Conservation (phyloP, 805 yeast species). For the Torulaspora quercuum region DNA sequence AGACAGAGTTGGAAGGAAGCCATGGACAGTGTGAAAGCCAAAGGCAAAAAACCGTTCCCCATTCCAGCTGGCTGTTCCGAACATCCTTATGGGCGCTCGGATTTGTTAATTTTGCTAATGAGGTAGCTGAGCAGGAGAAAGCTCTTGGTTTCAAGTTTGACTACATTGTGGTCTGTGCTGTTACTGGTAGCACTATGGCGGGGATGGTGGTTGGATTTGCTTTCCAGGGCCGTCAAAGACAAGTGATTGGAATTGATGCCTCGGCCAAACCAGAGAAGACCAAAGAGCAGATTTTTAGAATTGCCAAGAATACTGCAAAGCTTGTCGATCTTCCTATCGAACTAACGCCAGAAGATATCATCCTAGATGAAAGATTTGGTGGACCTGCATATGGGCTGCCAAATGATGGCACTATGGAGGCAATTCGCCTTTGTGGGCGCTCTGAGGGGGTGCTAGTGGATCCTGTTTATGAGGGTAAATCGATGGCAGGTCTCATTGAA, state of each 20-base stretch:
- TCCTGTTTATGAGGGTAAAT: slow-evolving; percentile 40
- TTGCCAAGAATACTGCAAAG: slow-evolving; percentile 35
- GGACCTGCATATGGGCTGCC: slow-evolving; percentile 38
- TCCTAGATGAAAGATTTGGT: slow-evolving; percentile 36
- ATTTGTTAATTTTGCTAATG: slow-evolving; percentile 39
- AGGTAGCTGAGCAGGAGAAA: slow-evolving; percentile 36
- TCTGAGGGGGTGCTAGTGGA: slow-evolving; percentile 39
- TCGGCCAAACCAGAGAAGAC: slow-evolving; percentile 38
- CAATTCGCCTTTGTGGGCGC: slow-evolving; percentile 37
- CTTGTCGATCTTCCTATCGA: slow-evolving; percentile 32
- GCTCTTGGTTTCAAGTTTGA: slow-evolving; percentile 36
- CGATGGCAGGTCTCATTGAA: slow-evolving; percentile 37
- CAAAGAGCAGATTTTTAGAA: slow-evolving; percentile 36
- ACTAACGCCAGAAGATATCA: slow-evolving; percentile 28
- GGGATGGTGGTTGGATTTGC: slow-evolving; percentile 39
- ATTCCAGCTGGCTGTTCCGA: slow-evolving; percentile 41
- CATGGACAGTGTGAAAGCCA: slow-evolving; percentile 25
- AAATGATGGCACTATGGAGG: slow-evolving; percentile 38
- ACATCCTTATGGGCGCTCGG: slow-evolving; percentile 39
- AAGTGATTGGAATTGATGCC: slow-evolving; percentile 37
- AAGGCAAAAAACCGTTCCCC: slow-evolving; percentile 38
- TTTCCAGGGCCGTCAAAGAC: slow-evolving; percentile 34
- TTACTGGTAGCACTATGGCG: slow-evolving; percentile 33
- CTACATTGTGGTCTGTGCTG: slow-evolving; percentile 38
- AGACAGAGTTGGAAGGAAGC: slow-evolving; percentile 38